Evolutionary conservation across 2,329 filamentous ascomycete genomes (phyloP).

Genomic region (Talaromyces sp.): DNA sequence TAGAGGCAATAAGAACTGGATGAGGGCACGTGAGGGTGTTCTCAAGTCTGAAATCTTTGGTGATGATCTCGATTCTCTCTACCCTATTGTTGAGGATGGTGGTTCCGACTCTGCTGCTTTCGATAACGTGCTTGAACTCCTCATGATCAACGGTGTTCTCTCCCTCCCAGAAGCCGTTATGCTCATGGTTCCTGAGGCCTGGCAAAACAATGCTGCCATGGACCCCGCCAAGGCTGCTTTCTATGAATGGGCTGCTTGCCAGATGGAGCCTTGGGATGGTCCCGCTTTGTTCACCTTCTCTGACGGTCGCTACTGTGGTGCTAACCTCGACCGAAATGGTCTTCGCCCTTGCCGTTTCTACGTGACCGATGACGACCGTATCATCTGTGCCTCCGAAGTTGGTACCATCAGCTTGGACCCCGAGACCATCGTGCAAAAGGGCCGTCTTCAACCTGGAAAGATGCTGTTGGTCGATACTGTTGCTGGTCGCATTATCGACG

Average conservation of each 20-base stretch:
- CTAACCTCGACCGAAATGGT: constrained; percentile 93
- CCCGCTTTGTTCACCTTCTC: constrained; percentile 96
- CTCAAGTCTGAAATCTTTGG: constrained; percentile 91
- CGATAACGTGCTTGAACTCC: constrained; percentile 89
- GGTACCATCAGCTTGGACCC: constrained; percentile 90
- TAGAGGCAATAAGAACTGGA: constrained; percentile 99
- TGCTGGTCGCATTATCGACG: constrained; percentile 88
- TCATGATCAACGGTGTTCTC: constrained; percentile 92
- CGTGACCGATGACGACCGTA: constrained; percentile 92
- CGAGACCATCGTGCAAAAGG: constrained; percentile 86
- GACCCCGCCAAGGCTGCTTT: constrained; percentile 94
- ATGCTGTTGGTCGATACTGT: constrained; percentile 95
- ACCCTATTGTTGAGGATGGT: constrained; percentile 93
- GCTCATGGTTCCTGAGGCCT: constrained; percentile 97
- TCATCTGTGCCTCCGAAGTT: constrained; percentile 95
- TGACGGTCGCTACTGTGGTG: constrained; percentile 93
- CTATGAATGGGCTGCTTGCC: constrained; percentile 97
- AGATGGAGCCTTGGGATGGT: constrained; percentile 99
- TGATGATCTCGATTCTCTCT: constrained; percentile 83
- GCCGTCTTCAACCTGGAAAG: constrained; percentile 85
- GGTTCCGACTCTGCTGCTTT: constrained; percentile 96
- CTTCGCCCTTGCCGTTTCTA: constrained; percentile 95
- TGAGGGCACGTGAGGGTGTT: constrained; percentile 92
- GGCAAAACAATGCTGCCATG: constrained; percentile 91
- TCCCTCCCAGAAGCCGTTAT: constrained; percentile 95